Conservation (phyloP, 768 basidiomycete species). For the Amanita molliuscula region DNA sequence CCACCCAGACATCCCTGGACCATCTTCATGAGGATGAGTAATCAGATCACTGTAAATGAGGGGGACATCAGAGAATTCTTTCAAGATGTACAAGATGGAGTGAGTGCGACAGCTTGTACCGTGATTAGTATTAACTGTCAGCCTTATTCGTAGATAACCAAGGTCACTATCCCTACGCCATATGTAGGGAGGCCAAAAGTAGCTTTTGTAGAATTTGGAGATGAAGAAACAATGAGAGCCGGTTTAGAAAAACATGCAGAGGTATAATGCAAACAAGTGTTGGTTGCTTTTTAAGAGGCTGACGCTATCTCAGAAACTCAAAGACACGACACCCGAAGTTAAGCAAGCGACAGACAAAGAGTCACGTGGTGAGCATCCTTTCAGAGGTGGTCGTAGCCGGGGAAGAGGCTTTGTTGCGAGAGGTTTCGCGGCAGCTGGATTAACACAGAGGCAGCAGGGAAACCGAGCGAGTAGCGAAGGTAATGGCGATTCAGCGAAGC, state of each 20-base stretch:
- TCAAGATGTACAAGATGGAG: conserved; percentile 56
- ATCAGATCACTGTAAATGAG: conserved; percentile 40
- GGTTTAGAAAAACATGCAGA: conserved; percentile 68
- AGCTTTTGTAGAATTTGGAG: conserved; percentile 85
- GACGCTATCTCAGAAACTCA: conserved; percentile 45
- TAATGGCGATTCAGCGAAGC: conserved; percentile 10
- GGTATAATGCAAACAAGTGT: conserved; percentile 29
- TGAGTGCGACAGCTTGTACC: conserved; percentile 24
- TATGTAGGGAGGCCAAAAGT: conserved; percentile 45
- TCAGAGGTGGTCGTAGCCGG: conserved; percentile 25
- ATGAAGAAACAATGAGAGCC: conserved; percentile 76
- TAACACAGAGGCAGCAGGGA: conserved; percentile 26
- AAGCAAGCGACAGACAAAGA: conserved; percentile 60
- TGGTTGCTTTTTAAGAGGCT: not conserved
- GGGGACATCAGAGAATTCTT: conserved; percentile 69
- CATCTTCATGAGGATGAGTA: conserved; percentile 64
- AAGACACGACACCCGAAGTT: conserved; percentile 55
- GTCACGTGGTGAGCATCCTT: conserved; percentile 25
- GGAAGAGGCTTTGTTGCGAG: conserved; percentile 42
- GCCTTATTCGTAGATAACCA: conserved; percentile 42
- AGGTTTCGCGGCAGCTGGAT: conserved; percentile 60
- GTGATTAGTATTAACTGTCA: conserved; percentile 3
- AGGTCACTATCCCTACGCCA: conserved; percentile 46
- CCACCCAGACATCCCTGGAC: conserved; percentile 73
- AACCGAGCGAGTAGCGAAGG: conserved; percentile 8